Evolutionary conservation across 2,329 filamentous ascomycete genomes (phyloP), one percentile per base, ranked within the genome.

Genomic region (Aaosphaeria arxii): DNA sequence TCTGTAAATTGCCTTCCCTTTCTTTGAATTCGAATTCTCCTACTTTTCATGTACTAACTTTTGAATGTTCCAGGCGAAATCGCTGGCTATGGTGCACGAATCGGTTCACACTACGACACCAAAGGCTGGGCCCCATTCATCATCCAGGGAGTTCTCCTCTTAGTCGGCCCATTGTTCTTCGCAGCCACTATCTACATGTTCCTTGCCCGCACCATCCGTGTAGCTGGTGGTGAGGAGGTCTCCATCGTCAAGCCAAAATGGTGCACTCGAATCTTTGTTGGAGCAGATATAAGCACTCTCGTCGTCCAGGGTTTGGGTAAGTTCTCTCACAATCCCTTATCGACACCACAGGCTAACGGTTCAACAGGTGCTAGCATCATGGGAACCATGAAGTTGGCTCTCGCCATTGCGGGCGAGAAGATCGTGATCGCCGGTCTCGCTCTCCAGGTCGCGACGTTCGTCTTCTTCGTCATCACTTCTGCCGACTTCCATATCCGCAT

Each of bases 101-200:
- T 68, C 32, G 62, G 63, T 29, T 71, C 71, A 3, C 62, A 71
- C 33, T 63, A 67, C 49, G 48, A 67, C 35, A 69, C 72, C 5
- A 52, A 58, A 43, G 48, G 57, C 24, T 63, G 75, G 52, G 66
- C 55, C 4, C 69, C 69, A 0, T 77, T 73, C 61, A 66, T 76
- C 13, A 49, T 70, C 7, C 70, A 75, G 54, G 69, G 70, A n/a
- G 59, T 64, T 36, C 60, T 75, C 13, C 57, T 75, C 24, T 67
- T 77, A 1, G 50, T 75, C n/a, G 71, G 74, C 1, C 73, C 74
- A 2, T 66, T 73, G 5, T 71, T 76, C 53, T 74, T 76, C 52
- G 74, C 74, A 7, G 74, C 74, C 0, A 71, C 72, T 0, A 65
- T 77, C 29, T 76, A 77, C 62, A 76, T 76, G 73, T 72, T 70